Evolutionary conservation across 108 stramenopile genomes (phyloP), one percentile per base, ranked within the genome.

Genomic region (Discostella stelligeroides): DNA sequence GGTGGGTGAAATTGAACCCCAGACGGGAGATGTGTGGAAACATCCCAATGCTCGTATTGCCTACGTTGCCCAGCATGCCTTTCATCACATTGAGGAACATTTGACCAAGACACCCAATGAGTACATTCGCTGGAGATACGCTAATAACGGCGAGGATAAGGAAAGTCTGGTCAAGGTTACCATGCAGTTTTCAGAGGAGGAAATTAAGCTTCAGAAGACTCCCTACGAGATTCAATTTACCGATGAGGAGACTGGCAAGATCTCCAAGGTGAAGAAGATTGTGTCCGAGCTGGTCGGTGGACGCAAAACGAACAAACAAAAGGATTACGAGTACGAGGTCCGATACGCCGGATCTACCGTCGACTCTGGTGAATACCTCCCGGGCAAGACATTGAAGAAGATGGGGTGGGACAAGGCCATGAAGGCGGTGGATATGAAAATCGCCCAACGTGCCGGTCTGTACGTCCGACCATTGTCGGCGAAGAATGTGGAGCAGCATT

Each of bases 101-200:
- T 83, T 99, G 71, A 75, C 69, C 84, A 96, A 96, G 94, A 99
- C 98, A 17, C 97, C 99, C 60, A 98, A 98, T 77, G 98, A 99
- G 83, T 99, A 99, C 97, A 98, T 99, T 79, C 93, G 97, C 49
- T 99, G 99, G 99, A 92, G 99, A 48, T 99, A 96, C 80, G 96
- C 98, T 73, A 96, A 99, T 84, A 91, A 92, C 66, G 97, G 98
- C 62, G 97, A 98, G 82, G 99, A 99, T 76, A 98, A 98, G 92
- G 99, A 99, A 81, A 86, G 86, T 68, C 83, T 98, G 59, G 95
- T 96, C 40, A 96, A 96, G 91, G 97, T 94, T 60, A 91, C 96
- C 62, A 92, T 99, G 95, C 89, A 96, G 84, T 94, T 97, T 60
- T 92, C 96, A 17, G 89, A 94, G 29, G 95, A 97, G 60, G 98